These are phyloP conservation scores for Amphicarpaea edgeworthii DNA, from an alignment of 306 rosid genomes.

Conservation along the genomic window DNA sequence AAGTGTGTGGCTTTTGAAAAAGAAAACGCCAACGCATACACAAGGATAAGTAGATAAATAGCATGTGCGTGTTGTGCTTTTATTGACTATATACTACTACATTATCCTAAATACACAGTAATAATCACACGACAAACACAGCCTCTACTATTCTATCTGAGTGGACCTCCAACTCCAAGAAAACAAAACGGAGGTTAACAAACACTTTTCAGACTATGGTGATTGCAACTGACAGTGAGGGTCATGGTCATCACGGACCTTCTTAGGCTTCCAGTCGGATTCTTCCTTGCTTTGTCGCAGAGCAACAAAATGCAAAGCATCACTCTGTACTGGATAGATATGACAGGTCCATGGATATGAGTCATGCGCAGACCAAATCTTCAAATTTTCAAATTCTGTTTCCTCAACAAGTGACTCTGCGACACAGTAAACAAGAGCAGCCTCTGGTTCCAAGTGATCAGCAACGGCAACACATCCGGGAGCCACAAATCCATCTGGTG, in stretches of 20 bases:
- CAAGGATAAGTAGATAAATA: constrained; percentile 19
- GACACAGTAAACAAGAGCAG: constrained; percentile 69
- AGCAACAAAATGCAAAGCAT: constrained; percentile 88
- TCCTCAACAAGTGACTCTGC: constrained; percentile 83
- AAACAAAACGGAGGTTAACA: background rate
- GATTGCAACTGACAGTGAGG: constrained; percentile 54
- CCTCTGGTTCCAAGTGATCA: constrained; percentile 75
- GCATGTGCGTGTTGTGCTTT: constrained; percentile 12
- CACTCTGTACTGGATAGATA: constrained; percentile 86
- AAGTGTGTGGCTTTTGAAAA: constrained; percentile 16
- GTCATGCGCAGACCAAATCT: constrained; percentile 88
- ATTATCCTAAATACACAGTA: constrained; percentile 12
- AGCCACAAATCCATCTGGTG: constrained; percentile 91
- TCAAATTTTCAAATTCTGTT: constrained; percentile 78
- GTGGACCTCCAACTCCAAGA: background rate
- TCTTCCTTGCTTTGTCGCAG: constrained; percentile 82
- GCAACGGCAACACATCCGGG: constrained; percentile 86
- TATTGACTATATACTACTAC: constrained; percentile 10
- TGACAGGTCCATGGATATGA: constrained; percentile 94
- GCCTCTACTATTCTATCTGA: too few relatives aligned
- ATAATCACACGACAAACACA: constrained; percentile 14
- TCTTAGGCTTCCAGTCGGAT: constrained; percentile 75
- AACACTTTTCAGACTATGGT: constrained; percentile 33
- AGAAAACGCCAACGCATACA: background rate
- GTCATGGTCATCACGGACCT: constrained; percentile 72